These are phyloP conservation scores for Hemisphaericaspora lyxosophila DNA, from an alignment of 1,139 yeast genomes.

Conservation along the genomic window DNA sequence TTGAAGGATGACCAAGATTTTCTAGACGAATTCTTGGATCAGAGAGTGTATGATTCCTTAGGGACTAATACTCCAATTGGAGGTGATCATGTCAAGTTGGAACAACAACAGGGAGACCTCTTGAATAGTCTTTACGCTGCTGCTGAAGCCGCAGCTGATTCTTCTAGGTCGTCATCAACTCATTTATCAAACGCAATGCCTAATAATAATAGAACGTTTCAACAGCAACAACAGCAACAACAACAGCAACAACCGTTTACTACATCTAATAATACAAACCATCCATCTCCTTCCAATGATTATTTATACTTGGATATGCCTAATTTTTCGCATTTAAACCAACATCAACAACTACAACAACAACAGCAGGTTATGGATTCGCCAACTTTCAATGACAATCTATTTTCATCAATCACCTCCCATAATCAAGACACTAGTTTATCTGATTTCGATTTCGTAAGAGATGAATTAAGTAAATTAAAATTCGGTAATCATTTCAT, in stretches of 20 bases:
- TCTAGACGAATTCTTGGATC: constrained; percentile 58
- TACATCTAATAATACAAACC: constrained; percentile 2
- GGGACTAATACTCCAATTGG: constrained; percentile 27
- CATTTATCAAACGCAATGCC: not conserved
- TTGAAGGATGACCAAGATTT: constrained; percentile 36
- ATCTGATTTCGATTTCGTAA: constrained; percentile 27
- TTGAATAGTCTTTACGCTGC: constrained; percentile 18
- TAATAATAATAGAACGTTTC: not conserved
- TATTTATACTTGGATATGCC: constrained; percentile 24
- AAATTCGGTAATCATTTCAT: constrained; percentile 54
- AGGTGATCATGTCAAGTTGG: constrained; percentile 14
- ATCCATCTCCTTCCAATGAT: constrained; percentile 16
- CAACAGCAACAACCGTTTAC: constrained; percentile 13
- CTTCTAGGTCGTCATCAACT: not conserved
- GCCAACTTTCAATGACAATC: constrained; percentile 1
- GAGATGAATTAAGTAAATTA: constrained; percentile 53
- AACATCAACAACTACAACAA: constrained; percentile 5
- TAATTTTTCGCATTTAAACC: constrained; percentile 12
- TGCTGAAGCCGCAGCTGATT: constrained; percentile 6
- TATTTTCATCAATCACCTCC: not conserved
- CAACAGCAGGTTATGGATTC: constrained; percentile 1
- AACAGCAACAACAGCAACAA: constrained; percentile 1
- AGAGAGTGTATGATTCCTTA: constrained; percentile 49
- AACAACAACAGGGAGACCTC: constrained; percentile 14
- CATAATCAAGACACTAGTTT: constrained; percentile 2